Evolutionary conservation across 2,329 filamentous ascomycete genomes (phyloP), one percentile per base, ranked within the genome.

Genomic region (Sporothrix pallida): DNA sequence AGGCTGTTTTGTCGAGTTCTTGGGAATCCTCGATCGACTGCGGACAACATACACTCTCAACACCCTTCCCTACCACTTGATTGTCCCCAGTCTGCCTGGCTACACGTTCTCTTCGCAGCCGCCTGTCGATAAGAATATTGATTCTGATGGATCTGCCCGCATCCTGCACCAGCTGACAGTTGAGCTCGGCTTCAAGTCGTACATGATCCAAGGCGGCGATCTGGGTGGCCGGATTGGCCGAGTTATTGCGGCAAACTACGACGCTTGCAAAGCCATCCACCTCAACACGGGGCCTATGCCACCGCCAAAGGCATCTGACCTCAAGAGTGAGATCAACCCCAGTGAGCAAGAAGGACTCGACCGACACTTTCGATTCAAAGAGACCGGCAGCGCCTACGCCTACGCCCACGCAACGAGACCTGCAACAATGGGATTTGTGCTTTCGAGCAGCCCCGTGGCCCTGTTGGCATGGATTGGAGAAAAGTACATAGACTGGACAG

Each of bases 141-240:
- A 63, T 17, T 44, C 60, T 2, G 60, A 63, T 37, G 31, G 60
- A 8, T 37, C 60, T 12, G 60, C 60, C 4, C 60, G 60, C 7
- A 63, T 63, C 15, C 8, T 63, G 6, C 60, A 63, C 17, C 31
- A 20, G 6, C 17, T 63, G 60, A 63, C 37, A 9, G 9, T 44
- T 3, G 31, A 20, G 17, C 31, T 63, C 0, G 31, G 60, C 60
- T 20, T 63, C 17, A 20, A 42, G 15, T 44, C 17, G 17, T 63
- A 63, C 17, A 42, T 63, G 60, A 63, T 63, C 37, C 60, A 63
- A n/a, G 60, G 60, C 15, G 60, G 60, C 15, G 60, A 63, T 42
- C 60, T 63, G 3, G 60, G 60, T 2, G 60, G 60, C 2, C 60
- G 60, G 15, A 63, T 63, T 37, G 60, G 60, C 15, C 60, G 60